A percentile compares a stretch with the other conserved stretches of the same genome.
These are phyloP conservation scores for Fusarium keratoplasticum DNA, from an alignment of 2,329 filamentous ascomycete species.

Conservation along the genomic window DNA sequence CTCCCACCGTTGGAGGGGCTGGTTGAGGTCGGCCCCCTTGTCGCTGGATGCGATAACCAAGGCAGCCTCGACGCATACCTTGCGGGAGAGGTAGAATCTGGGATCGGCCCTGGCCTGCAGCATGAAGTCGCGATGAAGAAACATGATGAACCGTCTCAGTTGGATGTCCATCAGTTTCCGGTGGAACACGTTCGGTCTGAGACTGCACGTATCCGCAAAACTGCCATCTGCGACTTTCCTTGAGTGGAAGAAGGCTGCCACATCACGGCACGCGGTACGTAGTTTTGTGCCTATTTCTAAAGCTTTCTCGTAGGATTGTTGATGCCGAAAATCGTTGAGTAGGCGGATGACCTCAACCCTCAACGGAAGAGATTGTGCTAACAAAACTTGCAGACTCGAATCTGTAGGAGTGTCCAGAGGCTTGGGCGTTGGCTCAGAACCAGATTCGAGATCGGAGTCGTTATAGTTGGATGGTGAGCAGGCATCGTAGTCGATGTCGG, in stretches of 20 bases:
- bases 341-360: slow-evolving; percentile 36
- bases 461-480: slow-evolving; percentile 37
- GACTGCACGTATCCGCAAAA: not conserved
- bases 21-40: slow-evolving; percentile 26
- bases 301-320: slow-evolving; percentile 37
- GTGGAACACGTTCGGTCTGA: slow-evolving; percentile 38
- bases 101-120: slow-evolving; percentile 37
- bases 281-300: slow-evolving; percentile 34
- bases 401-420: slow-evolving; percentile 32
- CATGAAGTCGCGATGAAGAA: slow-evolving; percentile 45
- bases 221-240: not conserved
- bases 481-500: slow-evolving; percentile 34
- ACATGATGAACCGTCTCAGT: slow-evolving; percentile 42
- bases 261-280: slow-evolving; percentile 38
- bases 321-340: slow-evolving; percentile 38
- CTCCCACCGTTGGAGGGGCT: slow-evolving; percentile 33
- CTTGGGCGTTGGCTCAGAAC: slow-evolving; percentile 10
- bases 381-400: slow-evolving; percentile 36
- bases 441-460: slow-evolving; percentile 34
- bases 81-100: slow-evolving; percentile 43
- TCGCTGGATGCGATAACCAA: slow-evolving; percentile 37
- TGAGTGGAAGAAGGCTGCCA: slow-evolving; percentile 37
- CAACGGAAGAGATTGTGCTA: slow-evolving; percentile 36
- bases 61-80: slow-evolving; percentile 40
- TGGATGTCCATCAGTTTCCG: slow-evolving; percentile 41